These are phyloP conservation scores for Arachnomyces sp. DNA, from an alignment of 2,329 filamentous ascomycete species.

Conservation along the genomic window DNA sequence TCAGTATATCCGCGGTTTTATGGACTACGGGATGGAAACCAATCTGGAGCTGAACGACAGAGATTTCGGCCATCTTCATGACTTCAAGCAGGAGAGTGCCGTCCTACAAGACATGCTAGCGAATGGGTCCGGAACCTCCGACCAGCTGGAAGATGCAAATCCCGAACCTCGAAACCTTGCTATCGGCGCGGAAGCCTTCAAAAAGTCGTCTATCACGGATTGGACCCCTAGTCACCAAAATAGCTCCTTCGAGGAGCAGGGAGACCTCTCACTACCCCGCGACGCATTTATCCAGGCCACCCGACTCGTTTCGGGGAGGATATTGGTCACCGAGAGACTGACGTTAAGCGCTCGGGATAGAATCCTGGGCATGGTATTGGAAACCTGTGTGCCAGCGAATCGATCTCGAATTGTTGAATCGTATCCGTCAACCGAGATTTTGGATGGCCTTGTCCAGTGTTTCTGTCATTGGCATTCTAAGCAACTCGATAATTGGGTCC, in stretches of 20 bases:
- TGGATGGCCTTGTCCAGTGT: slow-evolving; percentile 34
- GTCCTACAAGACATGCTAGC: slow-evolving; percentile 7
- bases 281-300: slow-evolving; percentile 18
- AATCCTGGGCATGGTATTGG: slow-evolving; percentile 56
- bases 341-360: slow-evolving; percentile 45
- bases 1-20: neutral
- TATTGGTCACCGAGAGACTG: slow-evolving; percentile 18
- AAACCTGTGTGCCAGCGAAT: slow-evolving; percentile 46
- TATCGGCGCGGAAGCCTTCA: slow-evolving; percentile 21
- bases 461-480: slow-evolving; percentile 24
- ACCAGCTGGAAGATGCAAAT: slow-evolving; percentile 18
- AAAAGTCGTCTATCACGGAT: slow-evolving; percentile 21
- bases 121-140: slow-evolving; percentile 8
- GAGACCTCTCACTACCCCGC: slow-evolving; percentile 20
- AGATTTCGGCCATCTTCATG: no score
- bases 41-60: neutral
- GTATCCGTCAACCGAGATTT: slow-evolving; percentile 32
- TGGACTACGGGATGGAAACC: neutral
- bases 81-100: slow-evolving; percentile 3
- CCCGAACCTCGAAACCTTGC: slow-evolving; percentile 13
- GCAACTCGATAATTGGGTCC: slow-evolving; percentile 36
- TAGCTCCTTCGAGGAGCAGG: slow-evolving; percentile 20
- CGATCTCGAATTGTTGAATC: slow-evolving; percentile 44
- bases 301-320: slow-evolving; percentile 10
- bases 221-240: slow-evolving; percentile 21